Evolutionary conservation across 306 rosid genomes (phyloP).

Genomic region (Lathyrus oleraceus): DNA sequence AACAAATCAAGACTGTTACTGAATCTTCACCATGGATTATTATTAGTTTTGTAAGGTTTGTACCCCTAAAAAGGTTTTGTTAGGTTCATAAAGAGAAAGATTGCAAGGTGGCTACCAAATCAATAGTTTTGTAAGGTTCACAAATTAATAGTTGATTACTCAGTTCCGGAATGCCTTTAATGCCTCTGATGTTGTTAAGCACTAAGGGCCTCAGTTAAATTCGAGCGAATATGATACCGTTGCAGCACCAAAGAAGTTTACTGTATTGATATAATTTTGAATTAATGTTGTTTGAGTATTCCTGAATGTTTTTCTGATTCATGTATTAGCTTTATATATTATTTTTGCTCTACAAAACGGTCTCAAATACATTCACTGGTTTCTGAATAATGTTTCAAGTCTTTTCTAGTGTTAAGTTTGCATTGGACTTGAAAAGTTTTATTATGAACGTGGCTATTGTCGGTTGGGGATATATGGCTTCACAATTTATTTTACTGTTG

Average conservation of each 20-base stretch:
- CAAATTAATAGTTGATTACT: background rate
- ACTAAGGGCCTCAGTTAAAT: constrained; percentile 10
- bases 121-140: background rate
- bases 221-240: background rate
- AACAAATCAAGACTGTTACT: constrained; percentile 6
- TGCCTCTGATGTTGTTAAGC: constrained; percentile 10
- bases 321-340: background rate
- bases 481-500: constrained; percentile 25
- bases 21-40: constrained; percentile 1
- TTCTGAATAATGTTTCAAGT: background rate
- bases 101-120: background rate
- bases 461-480: constrained; percentile 20
- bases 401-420: constrained; percentile 10
- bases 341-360: constrained; percentile 10
- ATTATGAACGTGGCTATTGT: background rate
- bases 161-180: background rate
- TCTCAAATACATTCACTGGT: constrained; percentile 4
- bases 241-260: background rate
- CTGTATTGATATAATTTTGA: constrained; percentile 21
- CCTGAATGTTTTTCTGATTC: constrained; percentile 8
- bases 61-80: too few species aligned
- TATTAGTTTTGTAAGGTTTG: background rate
- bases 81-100: background rate
- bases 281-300: constrained; percentile 1
- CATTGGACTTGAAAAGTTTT: constrained; percentile 17